Percentiles rank a stretch among this genome's conserved stretches.
Evolutionary conservation across 306 rosid genomes (phyloP).

Genomic region (Lathyrus tuberosus): DNA sequence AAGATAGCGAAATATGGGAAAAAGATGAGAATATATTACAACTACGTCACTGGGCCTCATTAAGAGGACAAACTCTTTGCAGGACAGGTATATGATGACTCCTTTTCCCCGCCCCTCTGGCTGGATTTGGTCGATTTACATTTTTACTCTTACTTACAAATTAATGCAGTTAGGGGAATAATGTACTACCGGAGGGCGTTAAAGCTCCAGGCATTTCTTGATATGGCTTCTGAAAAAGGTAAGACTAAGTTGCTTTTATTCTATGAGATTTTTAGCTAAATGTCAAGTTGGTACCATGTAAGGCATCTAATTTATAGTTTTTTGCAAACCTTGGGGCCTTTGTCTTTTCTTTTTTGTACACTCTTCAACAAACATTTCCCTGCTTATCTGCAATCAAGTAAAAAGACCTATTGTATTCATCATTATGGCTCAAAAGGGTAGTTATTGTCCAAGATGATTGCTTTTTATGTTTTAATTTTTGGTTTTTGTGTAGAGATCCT

Average conservation of each 20-base stretch:
- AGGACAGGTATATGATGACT: conserved; percentile 71
- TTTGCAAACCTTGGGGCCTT: conserved; percentile 28
- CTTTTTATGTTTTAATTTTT: conserved; percentile 6
- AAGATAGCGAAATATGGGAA: conserved; percentile 80
- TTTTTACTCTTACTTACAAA: conserved; percentile 37
- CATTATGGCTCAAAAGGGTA: conserved; percentile 24
- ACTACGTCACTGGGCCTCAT: conserved; percentile 96
- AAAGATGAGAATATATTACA: conserved; percentile 86
- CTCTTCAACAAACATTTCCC: conserved; percentile 25
- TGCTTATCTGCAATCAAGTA: background rate
- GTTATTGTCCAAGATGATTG: conserved; percentile 36
- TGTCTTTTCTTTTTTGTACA: conserved; percentile 16
- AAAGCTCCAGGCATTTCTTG: conserved; percentile 99
- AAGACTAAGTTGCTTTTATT: conserved; percentile 37
- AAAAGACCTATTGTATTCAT: conserved; percentile 28
- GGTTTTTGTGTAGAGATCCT: conserved; percentile 71
- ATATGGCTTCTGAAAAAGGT: conserved; percentile 90
- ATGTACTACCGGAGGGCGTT: conserved; percentile 94
- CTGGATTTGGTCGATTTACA: conserved; percentile 32
- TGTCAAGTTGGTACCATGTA: conserved; percentile 2
- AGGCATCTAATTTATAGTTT: conserved; percentile 29
- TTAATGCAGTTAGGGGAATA: conserved; percentile 88
- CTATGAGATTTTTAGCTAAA: conserved; percentile 27
- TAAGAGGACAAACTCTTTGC: conserved; percentile 95
- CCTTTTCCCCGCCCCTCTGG: conserved; percentile 27